Conservation (phyloP, 2,329 filamentous ascomycete species). For the Talaromyces sp. region DNA sequence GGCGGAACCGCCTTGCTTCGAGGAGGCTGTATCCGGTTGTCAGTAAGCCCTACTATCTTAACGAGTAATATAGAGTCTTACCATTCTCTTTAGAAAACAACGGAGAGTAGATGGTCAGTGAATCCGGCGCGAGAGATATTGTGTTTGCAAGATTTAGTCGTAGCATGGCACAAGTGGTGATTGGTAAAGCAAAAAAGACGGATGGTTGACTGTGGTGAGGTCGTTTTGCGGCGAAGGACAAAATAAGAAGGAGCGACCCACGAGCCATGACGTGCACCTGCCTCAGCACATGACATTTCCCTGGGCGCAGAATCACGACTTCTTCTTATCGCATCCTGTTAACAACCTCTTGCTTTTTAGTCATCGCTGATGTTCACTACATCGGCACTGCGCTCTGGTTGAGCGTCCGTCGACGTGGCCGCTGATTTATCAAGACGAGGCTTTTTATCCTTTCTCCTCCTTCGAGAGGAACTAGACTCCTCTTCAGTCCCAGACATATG, state of each 20-base stretch:
- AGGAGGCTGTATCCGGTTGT: slow-evolving; percentile 37
- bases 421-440: background rate
- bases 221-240: background rate
- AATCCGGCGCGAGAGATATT: background rate
- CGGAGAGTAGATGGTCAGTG: background rate
- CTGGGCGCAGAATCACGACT: too few species aligned
- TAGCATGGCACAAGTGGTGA: background rate
- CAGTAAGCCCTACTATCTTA: background rate
- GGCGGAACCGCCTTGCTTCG: slow-evolving; percentile 54
- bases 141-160: background rate
- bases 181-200: background rate
- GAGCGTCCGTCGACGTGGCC: background rate
- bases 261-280: background rate
- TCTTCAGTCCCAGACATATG: slow-evolving; percentile 26
- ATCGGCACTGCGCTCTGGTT: background rate
- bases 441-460: background rate
- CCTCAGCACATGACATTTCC: background rate
- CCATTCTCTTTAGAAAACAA: background rate
- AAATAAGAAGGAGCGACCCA: slow-evolving; percentile 10
- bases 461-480: slow-evolving; percentile 10
- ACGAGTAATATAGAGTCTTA: background rate
- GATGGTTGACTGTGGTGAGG: slow-evolving; percentile 1
- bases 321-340: background rate
- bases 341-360: background rate
- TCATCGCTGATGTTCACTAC: background rate